Evolutionary conservation across 306 rosid species (phyloP).

Genomic region (Prunus fruticosa): DNA sequence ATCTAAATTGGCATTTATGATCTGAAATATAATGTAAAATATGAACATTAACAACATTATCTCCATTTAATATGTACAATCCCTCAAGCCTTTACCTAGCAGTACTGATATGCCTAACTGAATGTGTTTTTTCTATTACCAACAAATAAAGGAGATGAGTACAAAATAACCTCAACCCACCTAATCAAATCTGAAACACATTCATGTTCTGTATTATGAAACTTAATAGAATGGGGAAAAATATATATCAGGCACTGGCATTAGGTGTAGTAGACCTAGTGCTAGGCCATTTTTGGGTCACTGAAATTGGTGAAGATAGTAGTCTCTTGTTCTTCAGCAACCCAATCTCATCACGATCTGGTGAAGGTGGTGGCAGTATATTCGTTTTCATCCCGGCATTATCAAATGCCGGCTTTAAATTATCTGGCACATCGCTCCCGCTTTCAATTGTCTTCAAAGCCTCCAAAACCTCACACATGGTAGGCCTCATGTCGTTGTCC

Average conservation of each 20-base stretch:
- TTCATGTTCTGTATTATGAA: background rate
- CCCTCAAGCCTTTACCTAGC: background rate
- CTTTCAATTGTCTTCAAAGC: slow-evolving; percentile 38
- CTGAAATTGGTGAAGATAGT: slow-evolving; percentile 38
- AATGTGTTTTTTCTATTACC: background rate
- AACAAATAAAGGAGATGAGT: slow-evolving; percentile 4
- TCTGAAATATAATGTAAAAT: background rate
- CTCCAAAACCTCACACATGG: slow-evolving; percentile 56
- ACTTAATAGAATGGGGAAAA: background rate
- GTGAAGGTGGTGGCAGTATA: slow-evolving; percentile 32
- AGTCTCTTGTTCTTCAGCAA: slow-evolving; percentile 21
- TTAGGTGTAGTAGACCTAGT: slow-evolving; percentile 30
- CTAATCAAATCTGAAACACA: background rate
- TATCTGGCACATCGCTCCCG: slow-evolving; percentile 24
- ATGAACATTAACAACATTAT: background rate
- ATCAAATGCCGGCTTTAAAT: slow-evolving; percentile 12
- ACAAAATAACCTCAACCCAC: slow-evolving; percentile 3
- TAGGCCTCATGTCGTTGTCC: slow-evolving; percentile 67
- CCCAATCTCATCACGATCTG: slow-evolving; percentile 36
- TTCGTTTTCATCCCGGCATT: slow-evolving; percentile 1
- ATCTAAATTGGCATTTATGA: background rate
- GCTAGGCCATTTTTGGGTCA: slow-evolving; percentile 42
- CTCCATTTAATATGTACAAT: background rate
- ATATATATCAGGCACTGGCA: slow-evolving; percentile 23
- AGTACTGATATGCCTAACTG: background rate